Evolutionary conservation across 768 basidiomycete genomes (phyloP).

Genomic region (Boletus sensibilis): DNA sequence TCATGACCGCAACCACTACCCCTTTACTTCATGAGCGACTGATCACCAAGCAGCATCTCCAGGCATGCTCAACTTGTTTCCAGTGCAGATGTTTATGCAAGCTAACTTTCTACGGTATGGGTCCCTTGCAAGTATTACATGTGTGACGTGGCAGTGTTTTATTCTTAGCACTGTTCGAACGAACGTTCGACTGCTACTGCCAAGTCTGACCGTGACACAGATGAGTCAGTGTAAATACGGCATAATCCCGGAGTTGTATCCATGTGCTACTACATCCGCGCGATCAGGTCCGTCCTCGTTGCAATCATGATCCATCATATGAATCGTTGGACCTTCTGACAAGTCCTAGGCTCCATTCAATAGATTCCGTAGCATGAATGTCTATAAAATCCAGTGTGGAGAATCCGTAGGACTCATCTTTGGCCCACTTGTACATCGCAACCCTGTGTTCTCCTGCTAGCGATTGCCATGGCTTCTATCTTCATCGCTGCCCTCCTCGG

Average conservation of each 20-base stretch:
- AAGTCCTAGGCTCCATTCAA: too few relatives aligned
- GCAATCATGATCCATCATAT: background rate
- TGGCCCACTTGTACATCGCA: background rate
- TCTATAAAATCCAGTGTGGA: background rate
- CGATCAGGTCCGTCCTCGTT: background rate
- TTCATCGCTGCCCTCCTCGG: slow-evolving; percentile 8
- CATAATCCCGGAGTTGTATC: background rate
- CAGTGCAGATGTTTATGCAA: too few relatives aligned
- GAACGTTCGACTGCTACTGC: background rate
- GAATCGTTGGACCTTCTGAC: too few relatives aligned
- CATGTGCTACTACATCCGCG: background rate
- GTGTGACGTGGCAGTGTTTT: too few relatives aligned
- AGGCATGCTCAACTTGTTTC: too few relatives aligned
- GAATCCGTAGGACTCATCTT: background rate
- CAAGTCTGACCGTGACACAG: too few relatives aligned
- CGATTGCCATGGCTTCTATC: slow-evolving; percentile 28
- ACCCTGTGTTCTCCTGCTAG: background rate
- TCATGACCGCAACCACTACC: too few relatives aligned
- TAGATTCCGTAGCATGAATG: too few relatives aligned
- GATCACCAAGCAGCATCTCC: background rate
- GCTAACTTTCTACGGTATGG: too few relatives aligned
- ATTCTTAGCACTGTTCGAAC: background rate
- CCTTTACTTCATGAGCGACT: too few relatives aligned
- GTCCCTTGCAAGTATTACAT: background rate
- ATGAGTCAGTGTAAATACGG: background rate